phyloP scores from a whole-genome alignment of 2,329 filamentous ascomycete genomes.

The Diaporthe citrichinensis region DNA sequence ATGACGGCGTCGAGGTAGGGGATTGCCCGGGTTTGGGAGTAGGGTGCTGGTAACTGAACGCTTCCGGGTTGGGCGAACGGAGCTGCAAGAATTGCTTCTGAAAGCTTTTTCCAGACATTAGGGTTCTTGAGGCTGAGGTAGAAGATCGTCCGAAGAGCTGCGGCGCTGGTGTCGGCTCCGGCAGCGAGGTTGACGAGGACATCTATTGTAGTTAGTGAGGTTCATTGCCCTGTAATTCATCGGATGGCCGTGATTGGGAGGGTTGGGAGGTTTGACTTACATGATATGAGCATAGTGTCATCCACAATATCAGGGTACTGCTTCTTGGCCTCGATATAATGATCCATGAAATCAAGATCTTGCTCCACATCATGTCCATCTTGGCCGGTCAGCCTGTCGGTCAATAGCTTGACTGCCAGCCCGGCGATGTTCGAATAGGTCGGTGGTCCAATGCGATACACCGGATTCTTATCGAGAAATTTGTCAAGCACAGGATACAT shows the following conservation, averaged over 20 bases:
- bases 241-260: fast-evolving
- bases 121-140: constrained; percentile 5
- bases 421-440: constrained; percentile 45
- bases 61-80: constrained; percentile 16
- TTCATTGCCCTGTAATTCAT: background rate
- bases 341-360: constrained; percentile 53
- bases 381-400: constrained; percentile 45
- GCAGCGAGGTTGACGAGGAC: constrained; percentile 29
- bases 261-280: constrained; percentile 26
- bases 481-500: constrained; percentile 49
- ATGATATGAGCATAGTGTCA: constrained; percentile 42
- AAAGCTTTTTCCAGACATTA: background rate
- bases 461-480: constrained; percentile 50
- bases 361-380: constrained; percentile 46
- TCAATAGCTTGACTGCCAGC: constrained; percentile 45
- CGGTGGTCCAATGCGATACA: constrained; percentile 48
- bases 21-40: constrained; percentile 7
- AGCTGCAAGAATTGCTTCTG: constrained; percentile 20
- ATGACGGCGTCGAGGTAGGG: constrained; percentile 60
- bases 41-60: background rate
- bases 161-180: constrained; percentile 32
- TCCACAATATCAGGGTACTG: constrained; percentile 51
- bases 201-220: constrained; percentile 42
- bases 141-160: constrained; percentile 18
- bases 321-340: constrained; percentile 53